A percentile compares a stretch with the other conserved stretches of the same genome.
phyloP scores from a whole-genome alignment of 1,284 basidiomycete species.

The Ceratobasidium sp. region DNA sequence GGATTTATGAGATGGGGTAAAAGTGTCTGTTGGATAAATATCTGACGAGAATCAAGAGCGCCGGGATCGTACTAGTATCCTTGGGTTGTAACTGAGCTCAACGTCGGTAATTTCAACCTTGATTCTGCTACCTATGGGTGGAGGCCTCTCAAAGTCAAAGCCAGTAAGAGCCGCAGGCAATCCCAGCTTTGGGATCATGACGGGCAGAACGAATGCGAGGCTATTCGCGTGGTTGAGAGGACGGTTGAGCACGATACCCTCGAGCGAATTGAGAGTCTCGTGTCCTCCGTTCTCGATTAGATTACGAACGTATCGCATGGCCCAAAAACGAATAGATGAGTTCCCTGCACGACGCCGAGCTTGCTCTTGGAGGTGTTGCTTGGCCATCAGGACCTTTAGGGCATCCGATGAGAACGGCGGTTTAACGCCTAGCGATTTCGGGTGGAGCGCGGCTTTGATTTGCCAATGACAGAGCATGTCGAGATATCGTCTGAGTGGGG shows the following conservation, averaged over 20 bases:
- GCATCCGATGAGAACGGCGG: slow-evolving; percentile 28
- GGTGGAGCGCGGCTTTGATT: slow-evolving; percentile 74
- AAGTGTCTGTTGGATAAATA: not conserved
- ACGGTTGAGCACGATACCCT: slow-evolving; percentile 1
- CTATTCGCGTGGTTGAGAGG: slow-evolving; percentile 8
- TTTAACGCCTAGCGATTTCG: slow-evolving; percentile 30
- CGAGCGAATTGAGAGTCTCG: slow-evolving; percentile 5
- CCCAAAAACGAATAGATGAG: slow-evolving; percentile 19
- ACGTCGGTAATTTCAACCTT: slow-evolving; percentile 13
- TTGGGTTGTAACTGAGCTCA: slow-evolving; percentile 23
- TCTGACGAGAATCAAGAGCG: not conserved
- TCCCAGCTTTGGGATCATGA: slow-evolving; percentile 18
- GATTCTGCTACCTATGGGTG: slow-evolving; percentile 23
- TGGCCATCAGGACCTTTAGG: slow-evolving; percentile 40
- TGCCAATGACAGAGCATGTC: slow-evolving; percentile 95
- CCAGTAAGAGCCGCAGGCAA: slow-evolving; percentile 10
- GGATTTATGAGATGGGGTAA: not conserved
- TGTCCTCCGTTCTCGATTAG: slow-evolving; percentile 16
- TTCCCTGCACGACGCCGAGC: slow-evolving; percentile 43
- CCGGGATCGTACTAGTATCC: not conserved
- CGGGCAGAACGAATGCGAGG: slow-evolving; percentile 1
- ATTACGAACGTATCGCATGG: slow-evolving; percentile 27
- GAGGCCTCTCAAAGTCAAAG: not conserved
- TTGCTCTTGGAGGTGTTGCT: slow-evolving; percentile 45
- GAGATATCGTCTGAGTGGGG: slow-evolving; percentile 83